Percentiles rank a stretch among this genome's conserved stretches.
Evolutionary conservation across 108 stramenopile species (phyloP).

Genomic region (Skeletonema grethae): DNA sequence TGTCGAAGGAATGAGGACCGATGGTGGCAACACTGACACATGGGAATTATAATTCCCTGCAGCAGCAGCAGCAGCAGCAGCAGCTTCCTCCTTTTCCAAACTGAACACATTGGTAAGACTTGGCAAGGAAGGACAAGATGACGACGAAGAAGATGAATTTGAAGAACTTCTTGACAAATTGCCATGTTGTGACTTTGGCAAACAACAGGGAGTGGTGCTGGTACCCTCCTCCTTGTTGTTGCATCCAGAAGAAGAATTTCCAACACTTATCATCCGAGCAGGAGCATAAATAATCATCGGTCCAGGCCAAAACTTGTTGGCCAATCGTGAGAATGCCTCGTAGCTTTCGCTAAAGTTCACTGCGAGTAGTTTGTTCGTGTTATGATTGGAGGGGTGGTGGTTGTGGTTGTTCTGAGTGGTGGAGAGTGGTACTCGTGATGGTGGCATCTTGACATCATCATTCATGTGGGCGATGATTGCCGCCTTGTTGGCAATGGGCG

Average conservation of each 20-base stretch:
- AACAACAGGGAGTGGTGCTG: no score
- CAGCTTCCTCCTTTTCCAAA: background rate
- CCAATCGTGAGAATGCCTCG: slow-evolving; percentile 35
- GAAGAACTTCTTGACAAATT: background rate
- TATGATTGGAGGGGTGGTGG: background rate
- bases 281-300: slow-evolving; percentile 33
- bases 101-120: background rate
- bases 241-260: background rate
- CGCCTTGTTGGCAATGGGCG: background rate
- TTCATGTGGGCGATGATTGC: background rate
- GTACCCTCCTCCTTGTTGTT: background rate
- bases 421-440: background rate
- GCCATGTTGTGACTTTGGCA: background rate
- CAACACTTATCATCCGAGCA: slow-evolving; percentile 16
- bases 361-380: slow-evolving; percentile 6
- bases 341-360: slow-evolving; percentile 35
- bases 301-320: slow-evolving; percentile 41
- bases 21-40: slow-evolving; percentile 16
- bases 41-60: background rate
- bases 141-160: slow-evolving; percentile 7
- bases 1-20: slow-evolving; percentile 10
- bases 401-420: background rate
- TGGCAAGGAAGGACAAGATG: slow-evolving; percentile 1
- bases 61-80: background rate
- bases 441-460: background rate